Conservation (phyloP, 352 stramenopile species). For the Peronospora belbahrii region DNA sequence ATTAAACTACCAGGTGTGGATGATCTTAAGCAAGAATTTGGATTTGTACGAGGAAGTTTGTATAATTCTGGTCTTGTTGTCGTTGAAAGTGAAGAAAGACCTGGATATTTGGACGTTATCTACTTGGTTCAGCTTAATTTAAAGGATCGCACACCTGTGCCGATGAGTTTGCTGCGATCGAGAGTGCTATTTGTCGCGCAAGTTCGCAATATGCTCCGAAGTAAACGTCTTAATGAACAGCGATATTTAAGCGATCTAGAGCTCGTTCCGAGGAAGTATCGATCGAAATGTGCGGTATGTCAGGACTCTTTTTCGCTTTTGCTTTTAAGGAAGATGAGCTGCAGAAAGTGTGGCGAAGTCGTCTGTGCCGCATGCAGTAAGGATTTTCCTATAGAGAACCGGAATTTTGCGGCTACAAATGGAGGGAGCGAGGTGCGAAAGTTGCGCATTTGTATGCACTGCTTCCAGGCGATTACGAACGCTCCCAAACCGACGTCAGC, state of each 20-base stretch:
- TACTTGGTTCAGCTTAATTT: slow-evolving; percentile 78
- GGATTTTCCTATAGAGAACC: slow-evolving; percentile 62
- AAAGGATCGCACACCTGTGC: slow-evolving; percentile 57
- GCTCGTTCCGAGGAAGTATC: slow-evolving; percentile 78
- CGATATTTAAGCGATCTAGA: slow-evolving; percentile 74
- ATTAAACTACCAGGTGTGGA: slow-evolving; percentile 77
- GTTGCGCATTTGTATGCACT: slow-evolving; percentile 81
- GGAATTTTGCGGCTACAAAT: slow-evolving; percentile 35
- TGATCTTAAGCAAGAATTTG: slow-evolving; percentile 67
- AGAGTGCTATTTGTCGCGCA: slow-evolving; percentile 42
- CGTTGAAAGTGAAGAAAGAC: slow-evolving; percentile 66
- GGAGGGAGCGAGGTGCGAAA: slow-evolving; percentile 48
- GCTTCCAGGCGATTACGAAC: slow-evolving; percentile 74
- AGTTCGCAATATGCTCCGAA: slow-evolving; percentile 56
- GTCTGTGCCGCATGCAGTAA: slow-evolving; percentile 83
- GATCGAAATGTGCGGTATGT: slow-evolving; percentile 62
- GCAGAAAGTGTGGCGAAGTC: slow-evolving; percentile 82
- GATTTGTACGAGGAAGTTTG: slow-evolving; percentile 64
- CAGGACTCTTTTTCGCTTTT: slow-evolving; percentile 80
- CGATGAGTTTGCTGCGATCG: slow-evolving; percentile 32
- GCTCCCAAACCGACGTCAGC: slow-evolving; percentile 41
- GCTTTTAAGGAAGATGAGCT: slow-evolving; percentile 77
- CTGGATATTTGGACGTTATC: slow-evolving; percentile 73
- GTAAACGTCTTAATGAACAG: slow-evolving; percentile 72
- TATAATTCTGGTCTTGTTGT: slow-evolving; percentile 85